Evolutionary conservation across 1,139 yeast species (phyloP).

Genomic region (Candida labiduridarum): DNA sequence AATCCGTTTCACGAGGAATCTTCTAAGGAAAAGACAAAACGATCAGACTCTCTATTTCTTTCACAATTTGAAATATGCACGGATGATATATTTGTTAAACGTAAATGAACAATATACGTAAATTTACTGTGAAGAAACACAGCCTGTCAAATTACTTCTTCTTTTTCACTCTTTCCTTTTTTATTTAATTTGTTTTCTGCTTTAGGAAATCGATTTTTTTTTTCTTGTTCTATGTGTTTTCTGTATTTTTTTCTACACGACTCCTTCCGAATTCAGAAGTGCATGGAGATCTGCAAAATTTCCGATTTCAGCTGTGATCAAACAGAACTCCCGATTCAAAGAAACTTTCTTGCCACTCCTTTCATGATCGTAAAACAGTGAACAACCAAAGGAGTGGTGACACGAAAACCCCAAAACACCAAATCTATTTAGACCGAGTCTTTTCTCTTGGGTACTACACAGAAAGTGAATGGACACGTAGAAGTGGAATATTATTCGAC

Average conservation of each 20-base stretch:
- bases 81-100: not conserved
- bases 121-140: no score
- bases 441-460: not conserved
- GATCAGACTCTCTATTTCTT: not conserved
- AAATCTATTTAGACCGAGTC: not conserved
- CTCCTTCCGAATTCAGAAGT: not conserved
- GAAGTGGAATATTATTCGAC: not conserved
- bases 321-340: not conserved
- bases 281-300: not conserved
- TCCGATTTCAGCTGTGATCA: not conserved
- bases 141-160: not conserved
- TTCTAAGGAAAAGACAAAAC: not conserved
- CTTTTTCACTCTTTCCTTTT: not conserved
- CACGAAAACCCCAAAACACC: not conserved
- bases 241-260: not conserved
- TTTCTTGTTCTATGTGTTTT: not conserved
- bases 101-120: not conserved
- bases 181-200: not conserved
- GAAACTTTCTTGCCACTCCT: not conserved
- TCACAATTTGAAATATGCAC: not conserved
- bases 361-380: not conserved
- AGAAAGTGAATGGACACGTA: not conserved
- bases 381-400: no score
- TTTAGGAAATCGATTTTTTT: not conserved
- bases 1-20: constrained; percentile 6